phyloP scores from a whole-genome alignment of 179 eudicot species.

The Carnegiea gigantea region DNA sequence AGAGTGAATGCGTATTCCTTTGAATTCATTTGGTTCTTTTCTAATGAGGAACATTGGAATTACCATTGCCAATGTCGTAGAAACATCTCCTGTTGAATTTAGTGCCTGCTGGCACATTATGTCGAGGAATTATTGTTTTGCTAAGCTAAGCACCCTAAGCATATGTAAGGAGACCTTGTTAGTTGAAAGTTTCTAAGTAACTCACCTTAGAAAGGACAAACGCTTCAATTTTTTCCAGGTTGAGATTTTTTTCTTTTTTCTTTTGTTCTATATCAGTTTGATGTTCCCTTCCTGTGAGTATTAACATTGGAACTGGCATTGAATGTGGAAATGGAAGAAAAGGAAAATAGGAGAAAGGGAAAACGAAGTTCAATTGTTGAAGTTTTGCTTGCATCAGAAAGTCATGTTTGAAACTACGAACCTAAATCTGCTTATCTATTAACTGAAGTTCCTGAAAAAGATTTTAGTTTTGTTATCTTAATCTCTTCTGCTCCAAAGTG shows the following conservation, averaged over 20 bases:
- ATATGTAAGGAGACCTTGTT: neutral
- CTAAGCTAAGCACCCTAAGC: neutral
- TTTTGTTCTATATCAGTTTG: neutral
- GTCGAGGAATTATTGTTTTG: neutral
- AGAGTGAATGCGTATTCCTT: too few relatives aligned
- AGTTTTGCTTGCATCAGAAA: constrained; percentile 8
- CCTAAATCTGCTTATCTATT: neutral
- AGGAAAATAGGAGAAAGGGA: neutral
- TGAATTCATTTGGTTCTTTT: too few relatives aligned
- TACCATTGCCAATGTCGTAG: too few relatives aligned
- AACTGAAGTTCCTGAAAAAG: neutral
- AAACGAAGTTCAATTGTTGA: neutral
- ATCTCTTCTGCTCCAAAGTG: constrained; percentile 2
- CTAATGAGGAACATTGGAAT: too few relatives aligned
- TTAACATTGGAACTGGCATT: neutral
- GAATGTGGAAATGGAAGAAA: neutral
- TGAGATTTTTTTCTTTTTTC: neutral
- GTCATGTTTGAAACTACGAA: neutral
- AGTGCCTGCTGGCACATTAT: neutral
- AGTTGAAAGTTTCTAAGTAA: neutral
- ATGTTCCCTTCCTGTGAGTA: neutral
- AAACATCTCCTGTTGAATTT: too few relatives aligned
- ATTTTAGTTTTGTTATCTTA: neutral
- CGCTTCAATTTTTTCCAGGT: neutral
- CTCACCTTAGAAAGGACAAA: neutral